Base-by-base conservation (phyloP, 352 stramenopile species). In the Blastocystis sp. region DNA sequence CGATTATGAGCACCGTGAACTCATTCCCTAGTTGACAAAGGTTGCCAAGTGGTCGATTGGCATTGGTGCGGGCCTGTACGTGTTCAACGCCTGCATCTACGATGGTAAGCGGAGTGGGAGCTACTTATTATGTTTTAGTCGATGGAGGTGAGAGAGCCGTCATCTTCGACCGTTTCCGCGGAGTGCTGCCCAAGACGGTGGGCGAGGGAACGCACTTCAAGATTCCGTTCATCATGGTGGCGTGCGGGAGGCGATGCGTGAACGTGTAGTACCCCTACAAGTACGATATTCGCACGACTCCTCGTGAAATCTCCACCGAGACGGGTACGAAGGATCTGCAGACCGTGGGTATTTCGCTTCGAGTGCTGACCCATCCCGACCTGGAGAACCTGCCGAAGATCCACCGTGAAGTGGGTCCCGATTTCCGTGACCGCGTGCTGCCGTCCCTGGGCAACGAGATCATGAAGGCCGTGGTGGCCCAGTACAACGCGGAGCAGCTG, bases 261-360 rank as follows among this genome's bases (percentile, higher is more conserved):
- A 56, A 34, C 52, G 4, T 52, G 4, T 76, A 98, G 92, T 96
- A 96, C 90, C 96, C 96, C 43, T 96, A 96, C 86, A 98, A 99
- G 88, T 95, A 99, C 65, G 97, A 99, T 91, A 94, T 99, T 86
- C 94, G 97, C 88, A 97, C 95, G 48, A 97, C 96, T 89, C 96
- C 97, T 69, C 93, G 96, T 67, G 95, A 98, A 89, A 98, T 99
- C 90, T 97, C 94, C 89, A 95, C 94, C 79, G 92, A 93, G 89
- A 98, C 95, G 76, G 94, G 96, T 89, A 99, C 97, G 28, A 99
- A 98, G 92, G 97, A 99, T 93, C 91, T 99, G 89, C 97, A 99
- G 91, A 99, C 97, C 92, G 97, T 99, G 48, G 66, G 66, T 59
- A 98, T 99, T 90, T 98, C 96, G 89, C 92, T 99, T 74, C 94